Base-by-base conservation (phyloP, 2,329 filamentous ascomycete genomes). In the Tolypocladium nubicola region DNA sequence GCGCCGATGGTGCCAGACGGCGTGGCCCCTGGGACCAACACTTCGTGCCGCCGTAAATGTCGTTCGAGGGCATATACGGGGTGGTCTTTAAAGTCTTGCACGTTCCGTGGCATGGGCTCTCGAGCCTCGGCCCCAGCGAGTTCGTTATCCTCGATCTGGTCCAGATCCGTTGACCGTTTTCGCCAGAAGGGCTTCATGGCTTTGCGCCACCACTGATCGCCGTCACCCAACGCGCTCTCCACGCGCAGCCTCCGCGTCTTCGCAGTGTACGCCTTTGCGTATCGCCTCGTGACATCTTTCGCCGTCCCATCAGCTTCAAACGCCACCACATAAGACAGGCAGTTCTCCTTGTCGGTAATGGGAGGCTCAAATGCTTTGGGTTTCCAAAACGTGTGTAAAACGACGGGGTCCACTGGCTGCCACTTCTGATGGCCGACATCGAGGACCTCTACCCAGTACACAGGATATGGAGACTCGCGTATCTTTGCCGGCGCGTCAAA, bases 391-490 rank as follows among this genome's bases (percentile, higher is more conserved):
- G 62, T 88, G 57, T 83, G 79, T 0, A 92, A 96, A 2, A 94
- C 90, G 0, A 97, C 72, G 0, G 92, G 85, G 68, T 99, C 94
- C 41, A 94, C 83, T 0, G 90, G 82, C 57, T 96, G 83, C 94
- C 94, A 99, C 75, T 90, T 96, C 68, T 97, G 89, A 61, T 90
- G 84, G 0, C 88, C 88, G 56, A 85, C 78, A 61, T 97, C 92
- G 62, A 96, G 89, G 4, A 90, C 86, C 73, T 99, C 94, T 0
- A 97, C 87, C 94, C 94, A 99, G 68, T 91, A 97, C 3, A 97
- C 80, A 0, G 94, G 94, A 65, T 87, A 89, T 0, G 82, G 71
- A 0, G 90, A 92, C 66, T 93, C 89, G 30, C 79, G 79, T 13
- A 87, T 80, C 16, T 67, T 73, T 56, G 73, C 75, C 13, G 67